These are phyloP conservation scores for Agaricus subrufescens DNA, from an alignment of 768 basidiomycete species.

Conservation along the genomic window DNA sequence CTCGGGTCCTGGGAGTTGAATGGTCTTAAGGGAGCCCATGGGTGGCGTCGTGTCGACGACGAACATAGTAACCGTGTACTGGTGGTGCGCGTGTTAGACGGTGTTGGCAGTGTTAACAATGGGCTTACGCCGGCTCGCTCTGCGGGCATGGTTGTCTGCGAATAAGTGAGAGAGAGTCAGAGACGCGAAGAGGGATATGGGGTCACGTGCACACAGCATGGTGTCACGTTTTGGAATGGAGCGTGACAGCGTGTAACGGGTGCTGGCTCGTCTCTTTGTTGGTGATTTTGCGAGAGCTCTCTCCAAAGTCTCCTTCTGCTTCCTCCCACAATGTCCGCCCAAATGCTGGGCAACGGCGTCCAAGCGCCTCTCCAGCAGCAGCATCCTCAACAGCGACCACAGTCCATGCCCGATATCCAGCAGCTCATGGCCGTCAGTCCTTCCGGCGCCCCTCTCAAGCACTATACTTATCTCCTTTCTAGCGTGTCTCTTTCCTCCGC, in stretches of 20 bases:
- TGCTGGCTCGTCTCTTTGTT: constrained; percentile 7
- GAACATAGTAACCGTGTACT: constrained; percentile 89
- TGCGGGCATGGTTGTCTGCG: constrained; percentile 56
- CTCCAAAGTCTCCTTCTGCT: neutral
- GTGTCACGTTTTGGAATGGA: constrained; percentile 9
- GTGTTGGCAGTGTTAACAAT: neutral
- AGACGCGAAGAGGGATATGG: constrained; percentile 26
- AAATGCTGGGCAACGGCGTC: constrained; percentile 36
- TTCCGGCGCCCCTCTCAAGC: constrained; percentile 1
- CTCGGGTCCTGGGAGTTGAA: constrained; percentile 49
- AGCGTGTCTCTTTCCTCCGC: constrained; percentile 47
- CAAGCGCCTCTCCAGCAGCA: constrained; percentile 26
- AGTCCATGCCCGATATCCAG: constrained; percentile 32
- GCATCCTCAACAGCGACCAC: constrained; percentile 20
- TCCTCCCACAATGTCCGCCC: constrained; percentile 28
- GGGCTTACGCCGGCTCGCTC: constrained; percentile 73
- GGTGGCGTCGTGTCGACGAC: constrained; percentile 84
- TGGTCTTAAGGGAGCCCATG: constrained; percentile 64
- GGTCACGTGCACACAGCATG: constrained; percentile 18
- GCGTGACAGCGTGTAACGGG: constrained; percentile 8
- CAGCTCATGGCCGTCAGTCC: constrained; percentile 38
- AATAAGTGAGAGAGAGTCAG: neutral
- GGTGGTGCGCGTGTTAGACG: constrained; percentile 23
- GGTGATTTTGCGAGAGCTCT: constrained; percentile 9
- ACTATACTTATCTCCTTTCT: constrained; percentile 10